Conservation (phyloP, 1,284 basidiomycete genomes). For the Heterobasidion parviporum region DNA sequence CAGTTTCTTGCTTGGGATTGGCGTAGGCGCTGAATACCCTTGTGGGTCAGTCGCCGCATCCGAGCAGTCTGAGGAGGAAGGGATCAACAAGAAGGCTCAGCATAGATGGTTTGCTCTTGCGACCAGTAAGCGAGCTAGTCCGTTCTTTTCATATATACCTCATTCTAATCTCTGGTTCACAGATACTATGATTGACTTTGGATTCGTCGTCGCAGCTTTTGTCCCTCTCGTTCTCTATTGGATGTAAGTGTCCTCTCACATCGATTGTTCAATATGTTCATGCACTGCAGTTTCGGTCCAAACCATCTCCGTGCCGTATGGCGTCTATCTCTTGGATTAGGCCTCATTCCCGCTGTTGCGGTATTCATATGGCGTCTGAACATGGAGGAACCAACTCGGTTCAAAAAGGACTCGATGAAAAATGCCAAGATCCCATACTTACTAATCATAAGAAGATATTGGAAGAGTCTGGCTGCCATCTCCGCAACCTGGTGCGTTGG, state of each 20-base stretch:
- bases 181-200: slow-evolving; percentile 86
- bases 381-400: slow-evolving; percentile 76
- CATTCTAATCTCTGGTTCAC: slow-evolving; percentile 18
- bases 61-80: slow-evolving; percentile 82
- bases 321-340: slow-evolving; percentile 87
- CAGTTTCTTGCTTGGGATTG: slow-evolving; percentile 76
- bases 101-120: slow-evolving; percentile 84
- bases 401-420: slow-evolving; percentile 71
- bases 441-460: slow-evolving; percentile 79
- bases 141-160: background rate
- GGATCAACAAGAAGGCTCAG: slow-evolving; percentile 71
- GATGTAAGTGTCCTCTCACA: slow-evolving; percentile 48
- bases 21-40: slow-evolving; percentile 87
- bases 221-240: slow-evolving; percentile 80
- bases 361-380: slow-evolving; percentile 83
- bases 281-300: slow-evolving; percentile 52
- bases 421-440: slow-evolving; percentile 66
- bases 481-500: slow-evolving; percentile 55
- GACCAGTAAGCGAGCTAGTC: slow-evolving; percentile 48
- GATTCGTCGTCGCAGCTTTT: slow-evolving; percentile 79
- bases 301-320: slow-evolving; percentile 80
- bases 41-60: slow-evolving; percentile 88
- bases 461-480: slow-evolving; percentile 59
- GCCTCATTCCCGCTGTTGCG: slow-evolving; percentile 70
- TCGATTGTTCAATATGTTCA: background rate